phyloP scores from a whole-genome alignment of 768 basidiomycete species.

The Psilocybe azurescens region DNA sequence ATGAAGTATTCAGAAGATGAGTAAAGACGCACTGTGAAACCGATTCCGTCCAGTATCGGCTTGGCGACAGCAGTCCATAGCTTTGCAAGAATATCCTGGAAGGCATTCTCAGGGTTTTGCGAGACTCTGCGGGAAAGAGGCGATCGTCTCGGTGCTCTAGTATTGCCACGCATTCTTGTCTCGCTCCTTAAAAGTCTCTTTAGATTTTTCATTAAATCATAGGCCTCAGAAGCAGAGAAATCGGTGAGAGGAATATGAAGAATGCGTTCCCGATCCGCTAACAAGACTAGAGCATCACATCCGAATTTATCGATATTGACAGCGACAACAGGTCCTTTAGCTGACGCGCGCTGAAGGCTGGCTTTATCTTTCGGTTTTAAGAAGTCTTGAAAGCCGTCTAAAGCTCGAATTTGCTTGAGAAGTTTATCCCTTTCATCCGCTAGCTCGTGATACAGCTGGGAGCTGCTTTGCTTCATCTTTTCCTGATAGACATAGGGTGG shows the following conservation, averaged over 20 bases:
- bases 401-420: slow-evolving; percentile 16
- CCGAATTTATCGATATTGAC: slow-evolving; percentile 19
- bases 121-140: not conserved
- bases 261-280: not conserved
- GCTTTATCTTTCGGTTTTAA: slow-evolving; percentile 15
- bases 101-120: not conserved
- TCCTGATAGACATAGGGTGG: not conserved
- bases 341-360: slow-evolving; percentile 7
- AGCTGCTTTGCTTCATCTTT: slow-evolving; percentile 1
- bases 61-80: slow-evolving; percentile 18
- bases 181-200: not conserved
- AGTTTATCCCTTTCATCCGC: slow-evolving; percentile 22
- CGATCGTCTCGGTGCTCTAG: not conserved
- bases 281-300: slow-evolving; percentile 27
- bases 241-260: slow-evolving; percentile 17
- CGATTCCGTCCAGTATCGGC: slow-evolving; percentile 17
- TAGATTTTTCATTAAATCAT: not conserved
- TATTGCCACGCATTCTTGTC: not conserved
- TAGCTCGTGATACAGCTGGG: slow-evolving; percentile 15
- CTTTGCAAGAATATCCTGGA: slow-evolving; percentile 11
- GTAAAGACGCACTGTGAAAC: not conserved
- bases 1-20: not conserved
- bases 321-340: slow-evolving; percentile 21
- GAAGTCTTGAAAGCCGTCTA: slow-evolving; percentile 25
- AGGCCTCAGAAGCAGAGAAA: slow-evolving; percentile 17